Base-by-base conservation (phyloP, 2,329 filamentous ascomycete genomes). In the Nemania serpens region DNA sequence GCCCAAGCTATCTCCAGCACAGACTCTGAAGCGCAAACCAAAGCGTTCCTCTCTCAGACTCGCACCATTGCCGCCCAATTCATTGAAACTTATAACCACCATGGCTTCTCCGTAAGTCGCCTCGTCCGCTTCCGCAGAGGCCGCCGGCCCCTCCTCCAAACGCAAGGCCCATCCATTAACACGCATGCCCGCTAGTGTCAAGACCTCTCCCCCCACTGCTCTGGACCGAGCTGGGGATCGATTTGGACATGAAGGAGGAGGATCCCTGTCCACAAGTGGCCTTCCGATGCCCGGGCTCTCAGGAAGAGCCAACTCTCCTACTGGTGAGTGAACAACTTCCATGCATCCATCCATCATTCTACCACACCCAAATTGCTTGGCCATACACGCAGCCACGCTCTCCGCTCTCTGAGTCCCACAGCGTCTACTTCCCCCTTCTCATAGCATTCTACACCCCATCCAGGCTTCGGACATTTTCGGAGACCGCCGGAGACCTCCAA, bases 201-300 rank as follows among this genome's bases (percentile, higher is more conserved):
- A 63, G 53, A 65, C 67, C 39, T 54, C 68, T 46, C 47, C 65
- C 22, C 65, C 68, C n/a, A 63, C 55, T 10, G 50, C 64, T 42
- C 56, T 65, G 33, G 60, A 62, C 53, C 61, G 65, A 37, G 59
- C 36, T 39, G 36, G 25, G 18, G 61, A 64, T 29, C 42, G 64
- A 17, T 43, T 61, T 55, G 64, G 61, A 20, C 52, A 56, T 22
- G 63, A 61, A 13, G 20, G 20, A 20, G 63, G 59, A 13, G 20
- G 20, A 34, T 41, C 54, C 17, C 49, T 54, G 9, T 7, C 48
- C 37, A 34, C 53, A 2, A 54, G 37, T 36, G 47, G 62, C 33
- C 68, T 72, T 1, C 69, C 70, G 6, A 69, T 72, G 67, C 70
- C 70, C 17, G 70, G 70, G 29, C 62, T 72, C 17, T 72, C 70